phyloP scores from a whole-genome alignment of 352 stramenopile species.

The Pythium myriotylum region DNA sequence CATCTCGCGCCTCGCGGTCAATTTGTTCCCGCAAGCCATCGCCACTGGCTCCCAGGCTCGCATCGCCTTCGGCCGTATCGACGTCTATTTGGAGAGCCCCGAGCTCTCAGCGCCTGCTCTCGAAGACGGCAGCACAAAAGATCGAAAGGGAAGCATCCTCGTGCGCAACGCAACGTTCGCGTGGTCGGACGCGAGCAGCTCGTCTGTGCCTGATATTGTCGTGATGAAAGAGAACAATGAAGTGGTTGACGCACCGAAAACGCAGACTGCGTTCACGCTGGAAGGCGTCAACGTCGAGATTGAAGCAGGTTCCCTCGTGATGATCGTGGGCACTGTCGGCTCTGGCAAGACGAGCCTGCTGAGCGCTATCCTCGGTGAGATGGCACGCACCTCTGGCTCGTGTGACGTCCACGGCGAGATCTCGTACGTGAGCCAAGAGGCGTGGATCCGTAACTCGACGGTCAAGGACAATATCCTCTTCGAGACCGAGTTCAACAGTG shows the following conservation, averaged over 20 bases:
- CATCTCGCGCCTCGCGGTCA: slow-evolving; percentile 47
- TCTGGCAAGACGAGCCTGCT: slow-evolving; percentile 49
- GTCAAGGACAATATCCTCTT: slow-evolving; percentile 47
- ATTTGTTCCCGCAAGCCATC: slow-evolving; percentile 31
- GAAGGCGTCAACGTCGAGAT: slow-evolving; percentile 58
- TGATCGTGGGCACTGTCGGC: slow-evolving; percentile 52
- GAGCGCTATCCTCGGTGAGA: slow-evolving; percentile 43
- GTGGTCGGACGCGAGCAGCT: slow-evolving; percentile 13
- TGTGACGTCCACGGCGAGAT: slow-evolving; percentile 30
- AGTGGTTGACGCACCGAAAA: background rate
- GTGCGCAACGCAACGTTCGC: slow-evolving; percentile 29
- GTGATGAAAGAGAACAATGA: slow-evolving; percentile 29
- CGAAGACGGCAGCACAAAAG: slow-evolving; percentile 4
- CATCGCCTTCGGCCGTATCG: slow-evolving; percentile 28
- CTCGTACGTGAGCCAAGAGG: slow-evolving; percentile 41
- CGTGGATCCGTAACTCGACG: slow-evolving; percentile 45
- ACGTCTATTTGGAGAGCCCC: slow-evolving; percentile 31
- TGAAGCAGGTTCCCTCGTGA: slow-evolving; percentile 50
- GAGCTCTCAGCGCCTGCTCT: slow-evolving; percentile 49
- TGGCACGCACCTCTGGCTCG: slow-evolving; percentile 26
- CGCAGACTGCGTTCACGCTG: slow-evolving; percentile 31
- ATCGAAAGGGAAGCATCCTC: slow-evolving; percentile 18
- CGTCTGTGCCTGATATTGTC: slow-evolving; percentile 30
- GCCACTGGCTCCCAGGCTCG: slow-evolving; percentile 27
- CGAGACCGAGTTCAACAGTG: slow-evolving; percentile 28